Conservation (phyloP, 2,329 filamentous ascomycete species). For the Neonectria neomacrospora region DNA sequence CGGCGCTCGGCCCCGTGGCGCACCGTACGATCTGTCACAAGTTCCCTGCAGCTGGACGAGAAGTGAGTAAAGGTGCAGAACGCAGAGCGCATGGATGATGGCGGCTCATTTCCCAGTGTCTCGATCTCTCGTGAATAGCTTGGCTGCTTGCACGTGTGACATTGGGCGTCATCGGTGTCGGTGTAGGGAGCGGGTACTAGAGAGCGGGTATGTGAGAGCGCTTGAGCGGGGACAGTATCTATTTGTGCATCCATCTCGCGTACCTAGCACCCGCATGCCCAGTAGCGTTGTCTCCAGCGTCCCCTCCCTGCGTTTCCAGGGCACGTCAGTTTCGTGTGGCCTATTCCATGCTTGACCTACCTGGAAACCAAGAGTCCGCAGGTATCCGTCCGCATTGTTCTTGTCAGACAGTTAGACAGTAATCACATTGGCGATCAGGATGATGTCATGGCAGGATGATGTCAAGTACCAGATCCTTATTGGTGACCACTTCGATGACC, state of each 20-base stretch:
- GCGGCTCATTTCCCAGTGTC: background rate
- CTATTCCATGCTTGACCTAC: background rate
- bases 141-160: background rate
- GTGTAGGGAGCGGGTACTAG: background rate
- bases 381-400: background rate
- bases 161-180: background rate
- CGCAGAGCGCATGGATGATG: background rate
- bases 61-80: conserved; percentile 14
- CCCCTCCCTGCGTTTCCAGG: background rate
- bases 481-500: background rate
- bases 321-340: background rate
- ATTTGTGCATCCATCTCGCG: background rate
- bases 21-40: conserved; percentile 12
- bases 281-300: background rate
- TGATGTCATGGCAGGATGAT: background rate
- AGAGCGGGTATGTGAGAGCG: background rate
- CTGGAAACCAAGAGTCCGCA: background rate
- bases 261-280: background rate
- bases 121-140: background rate
- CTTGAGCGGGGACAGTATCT: background rate
- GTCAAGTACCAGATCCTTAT: background rate
- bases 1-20: background rate
- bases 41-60: conserved; percentile 7
- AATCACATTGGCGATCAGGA: background rate
- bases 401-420: background rate